Conservation (phyloP, 805 yeast species). For the Metschnikowia dekortorum region DNA sequence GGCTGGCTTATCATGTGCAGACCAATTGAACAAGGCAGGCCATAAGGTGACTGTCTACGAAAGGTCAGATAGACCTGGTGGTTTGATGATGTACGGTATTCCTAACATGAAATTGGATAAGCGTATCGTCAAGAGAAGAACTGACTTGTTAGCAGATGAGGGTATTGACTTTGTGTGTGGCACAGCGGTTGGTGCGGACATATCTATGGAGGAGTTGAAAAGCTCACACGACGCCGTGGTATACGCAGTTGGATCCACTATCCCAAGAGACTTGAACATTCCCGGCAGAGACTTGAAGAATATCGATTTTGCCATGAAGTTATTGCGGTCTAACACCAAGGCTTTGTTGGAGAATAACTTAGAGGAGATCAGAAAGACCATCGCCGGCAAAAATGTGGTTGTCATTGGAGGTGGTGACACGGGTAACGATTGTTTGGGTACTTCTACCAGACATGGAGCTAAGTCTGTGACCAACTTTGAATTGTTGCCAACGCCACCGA, state of each 20-base stretch:
- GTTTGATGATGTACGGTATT: constrained; percentile 96
- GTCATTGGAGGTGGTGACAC: constrained; percentile 99
- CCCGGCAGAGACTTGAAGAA: constrained; percentile 91
- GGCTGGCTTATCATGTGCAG: constrained; percentile 94
- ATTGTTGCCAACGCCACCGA: constrained; percentile 88
- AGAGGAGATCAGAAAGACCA: constrained; percentile 64
- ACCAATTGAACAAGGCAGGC: constrained; percentile 94
- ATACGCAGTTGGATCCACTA: constrained; percentile 90
- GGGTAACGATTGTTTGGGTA: constrained; percentile 98
- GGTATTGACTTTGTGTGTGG: constrained; percentile 77
- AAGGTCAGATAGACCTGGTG: constrained; percentile 94
- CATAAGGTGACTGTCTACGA: constrained; percentile 89
- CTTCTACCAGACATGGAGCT: constrained; percentile 96
- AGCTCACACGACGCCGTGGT: constrained; percentile 74
- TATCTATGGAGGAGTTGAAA: constrained; percentile 66
- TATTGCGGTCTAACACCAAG: constrained; percentile 82
- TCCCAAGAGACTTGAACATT: constrained; percentile 90
- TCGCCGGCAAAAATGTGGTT: constrained; percentile 85
- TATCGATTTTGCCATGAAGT: constrained; percentile 92
- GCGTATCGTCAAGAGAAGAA: constrained; percentile 86
- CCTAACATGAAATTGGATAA: constrained; percentile 98
- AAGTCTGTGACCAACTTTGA: constrained; percentile 91
- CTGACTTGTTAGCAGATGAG: constrained; percentile 84
- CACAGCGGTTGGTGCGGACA: constrained; percentile 80
- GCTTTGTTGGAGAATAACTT: constrained; percentile 79